These are phyloP conservation scores for Samsoniella hepiali DNA, from an alignment of 2,329 filamentous ascomycete genomes.

Conservation along the genomic window DNA sequence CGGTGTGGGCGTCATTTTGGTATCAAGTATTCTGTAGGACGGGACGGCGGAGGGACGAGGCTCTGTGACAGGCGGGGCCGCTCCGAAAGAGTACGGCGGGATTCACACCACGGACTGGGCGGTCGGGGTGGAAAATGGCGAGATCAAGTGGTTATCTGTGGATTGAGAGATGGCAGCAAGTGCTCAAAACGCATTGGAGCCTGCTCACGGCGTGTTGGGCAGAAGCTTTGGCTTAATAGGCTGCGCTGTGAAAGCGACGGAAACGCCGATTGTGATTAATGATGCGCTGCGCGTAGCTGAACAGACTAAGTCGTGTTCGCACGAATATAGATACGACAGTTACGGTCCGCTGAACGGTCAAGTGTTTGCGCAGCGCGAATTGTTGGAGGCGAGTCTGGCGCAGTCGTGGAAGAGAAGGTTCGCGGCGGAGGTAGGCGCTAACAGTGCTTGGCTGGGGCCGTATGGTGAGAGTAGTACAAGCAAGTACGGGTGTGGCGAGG, in stretches of 20 bases:
- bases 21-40: neutral
- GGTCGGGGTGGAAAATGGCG: neutral
- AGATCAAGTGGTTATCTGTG: neutral
- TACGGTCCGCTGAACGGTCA: neutral
- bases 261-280: neutral
- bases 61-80: constrained; percentile 4
- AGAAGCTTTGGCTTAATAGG: neutral
- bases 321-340: neutral
- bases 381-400: neutral
- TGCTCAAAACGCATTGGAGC: constrained; percentile 4
- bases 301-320: neutral
- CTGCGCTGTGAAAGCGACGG: neutral
- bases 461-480: neutral
- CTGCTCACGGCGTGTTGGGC: neutral
- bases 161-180: neutral
- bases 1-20: constrained; percentile 68
- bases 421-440: constrained; percentile 2
- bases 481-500: neutral
- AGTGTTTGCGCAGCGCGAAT: constrained; percentile 4
- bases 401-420: constrained; percentile 1
- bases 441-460: neutral
- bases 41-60: neutral
- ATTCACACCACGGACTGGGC: neutral
- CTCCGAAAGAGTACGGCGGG: neutral
- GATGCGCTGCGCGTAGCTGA: neutral